Evolutionary conservation across 805 yeast genomes (phyloP), one percentile per base, ranked within the genome.

Genomic region (Yamadazyma olivae): DNA sequence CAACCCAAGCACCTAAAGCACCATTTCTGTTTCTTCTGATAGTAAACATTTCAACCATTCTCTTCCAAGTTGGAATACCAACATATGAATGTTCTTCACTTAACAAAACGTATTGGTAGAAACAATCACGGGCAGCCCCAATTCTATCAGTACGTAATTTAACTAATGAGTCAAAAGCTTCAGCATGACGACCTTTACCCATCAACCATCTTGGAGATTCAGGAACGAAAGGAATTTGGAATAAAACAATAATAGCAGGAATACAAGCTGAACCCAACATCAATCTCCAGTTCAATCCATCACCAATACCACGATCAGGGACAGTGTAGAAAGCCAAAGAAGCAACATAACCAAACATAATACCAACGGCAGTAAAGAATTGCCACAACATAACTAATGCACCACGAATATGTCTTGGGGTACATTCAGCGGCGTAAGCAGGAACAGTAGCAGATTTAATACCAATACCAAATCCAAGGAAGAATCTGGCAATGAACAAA

Each of bases 1-100:
- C 87, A 45, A 86, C 72, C 75, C 83, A 82, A 3, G 95, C 78
- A 37, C 86, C 95, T 38, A 82, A 48, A 6, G 86, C 78, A 35
- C 93, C 95, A 54, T 87, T 83, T 61, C 95, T 76, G 59, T 84
- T 85, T 68, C 96, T 77, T 58, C 93, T 75, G 31, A 83, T 70
- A 1, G 81, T 71, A 54, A 86, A 68, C 67, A 85, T 64, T 54
- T 81, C 84, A 35, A 60, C 61, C 31, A 76, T 34, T 51, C 79
- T 74, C 45, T 55, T 61, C 49, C 51, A 54, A 38, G 71, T 70
- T 16, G 79, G 70, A 35, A 70, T 41, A 36, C 63, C 57, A 14
- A 60, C 65, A 44, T 72, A 69, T 3, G 82, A 68, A 30, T 67
- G 71, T 56, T 81, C 87, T 57, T 81, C 87, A 50, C 72, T 63